These are phyloP conservation scores for Potentilla sterilis DNA, from an alignment of 306 rosid genomes.

Conservation along the genomic window DNA sequence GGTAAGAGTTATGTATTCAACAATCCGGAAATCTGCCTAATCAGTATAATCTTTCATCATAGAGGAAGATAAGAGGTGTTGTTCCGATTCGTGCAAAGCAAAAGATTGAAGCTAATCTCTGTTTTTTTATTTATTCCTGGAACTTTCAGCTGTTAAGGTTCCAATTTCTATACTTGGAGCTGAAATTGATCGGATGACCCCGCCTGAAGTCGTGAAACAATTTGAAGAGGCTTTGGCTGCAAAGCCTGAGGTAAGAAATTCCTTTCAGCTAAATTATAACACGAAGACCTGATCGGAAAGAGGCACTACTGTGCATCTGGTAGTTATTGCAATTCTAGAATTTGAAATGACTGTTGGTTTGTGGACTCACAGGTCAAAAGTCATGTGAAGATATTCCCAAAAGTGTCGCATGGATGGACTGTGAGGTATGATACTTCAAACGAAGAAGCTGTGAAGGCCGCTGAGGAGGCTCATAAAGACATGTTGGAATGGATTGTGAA, in stretches of 20 bases:
- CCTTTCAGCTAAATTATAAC: background rate
- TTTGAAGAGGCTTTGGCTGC: constrained; percentile 32
- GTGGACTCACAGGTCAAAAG: constrained; percentile 37
- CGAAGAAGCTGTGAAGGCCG: constrained; percentile 43
- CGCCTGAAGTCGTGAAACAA: constrained; percentile 43
- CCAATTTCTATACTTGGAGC: constrained; percentile 53
- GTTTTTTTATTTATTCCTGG: background rate
- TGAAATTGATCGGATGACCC: constrained; percentile 34
- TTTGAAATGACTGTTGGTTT: background rate
- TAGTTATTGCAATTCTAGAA: background rate
- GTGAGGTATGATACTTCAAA: constrained; percentile 48
- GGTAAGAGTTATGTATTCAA: constrained; percentile 34
- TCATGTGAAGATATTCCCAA: constrained; percentile 58
- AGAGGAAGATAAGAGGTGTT: background rate
- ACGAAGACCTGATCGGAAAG: too few relatives aligned
- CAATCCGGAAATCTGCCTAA: background rate
- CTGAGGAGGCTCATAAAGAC: constrained; percentile 65
- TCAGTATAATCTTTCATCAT: background rate
- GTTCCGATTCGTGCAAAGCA: background rate
- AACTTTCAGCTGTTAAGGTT: constrained; percentile 42
- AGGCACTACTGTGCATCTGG: background rate
- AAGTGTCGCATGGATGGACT: constrained; percentile 65
- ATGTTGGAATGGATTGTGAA: constrained; percentile 58
- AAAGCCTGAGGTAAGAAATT: constrained; percentile 42
- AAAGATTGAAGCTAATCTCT: background rate